Evolutionary conservation across 106 monocot species (phyloP).

Genomic region (Gastrodia elata): DNA sequence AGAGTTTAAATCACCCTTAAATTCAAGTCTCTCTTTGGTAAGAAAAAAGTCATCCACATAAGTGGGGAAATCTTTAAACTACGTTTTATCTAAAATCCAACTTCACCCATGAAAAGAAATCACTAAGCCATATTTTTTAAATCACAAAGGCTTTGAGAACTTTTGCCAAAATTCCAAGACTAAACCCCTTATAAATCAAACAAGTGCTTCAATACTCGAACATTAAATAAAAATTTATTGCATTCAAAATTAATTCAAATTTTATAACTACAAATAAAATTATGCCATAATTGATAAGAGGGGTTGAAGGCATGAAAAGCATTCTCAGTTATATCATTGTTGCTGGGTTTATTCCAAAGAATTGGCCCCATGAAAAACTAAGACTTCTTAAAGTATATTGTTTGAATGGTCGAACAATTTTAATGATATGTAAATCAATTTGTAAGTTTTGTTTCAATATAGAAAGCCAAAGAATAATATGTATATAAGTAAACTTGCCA

Average conservation of each 20-base stretch:
- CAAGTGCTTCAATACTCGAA: no score
- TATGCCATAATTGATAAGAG: neutral
- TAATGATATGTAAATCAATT: neutral
- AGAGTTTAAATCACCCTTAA: no score
- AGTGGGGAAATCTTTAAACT: no score
- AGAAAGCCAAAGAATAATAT: neutral
- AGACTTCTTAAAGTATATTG: neutral
- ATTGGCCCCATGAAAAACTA: neutral
- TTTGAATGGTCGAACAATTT: neutral
- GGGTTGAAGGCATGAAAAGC: neutral
- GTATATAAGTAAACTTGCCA: neutral
- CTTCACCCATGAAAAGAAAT: no score
- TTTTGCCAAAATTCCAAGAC: no score
- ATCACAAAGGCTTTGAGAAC: no score
- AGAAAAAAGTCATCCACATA: no score
- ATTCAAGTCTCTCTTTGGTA: no score
- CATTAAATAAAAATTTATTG: neutral
- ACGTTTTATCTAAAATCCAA: no score
- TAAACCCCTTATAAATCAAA: no score
- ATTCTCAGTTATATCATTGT: neutral
- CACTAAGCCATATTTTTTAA: no score
- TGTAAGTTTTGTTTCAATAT: neutral
- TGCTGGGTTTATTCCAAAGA: neutral
- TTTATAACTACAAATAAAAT: neutral
- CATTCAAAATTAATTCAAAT: slow-evolving; percentile 1